These are phyloP conservation scores for Parastagonospora nodorum DNA, from an alignment of 2,329 filamentous ascomycete genomes.

Conservation along the genomic window DNA sequence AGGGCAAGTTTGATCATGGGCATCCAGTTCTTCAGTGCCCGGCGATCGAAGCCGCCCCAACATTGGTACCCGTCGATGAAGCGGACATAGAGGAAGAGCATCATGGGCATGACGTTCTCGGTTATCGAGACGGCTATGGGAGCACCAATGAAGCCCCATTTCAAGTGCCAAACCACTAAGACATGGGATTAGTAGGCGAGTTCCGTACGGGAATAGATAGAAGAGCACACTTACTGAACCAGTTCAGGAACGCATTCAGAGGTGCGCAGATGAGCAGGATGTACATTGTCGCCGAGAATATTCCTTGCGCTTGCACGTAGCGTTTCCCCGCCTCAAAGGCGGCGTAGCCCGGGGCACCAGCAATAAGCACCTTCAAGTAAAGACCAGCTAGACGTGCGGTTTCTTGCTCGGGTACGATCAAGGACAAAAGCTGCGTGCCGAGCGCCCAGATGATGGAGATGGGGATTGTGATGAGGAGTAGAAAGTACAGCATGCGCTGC, in stretches of 20 bases:
- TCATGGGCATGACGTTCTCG: conserved; percentile 72
- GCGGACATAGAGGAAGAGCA: conserved; percentile 75
- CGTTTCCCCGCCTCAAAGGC: conserved; percentile 81
- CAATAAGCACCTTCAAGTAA: conserved; percentile 75
- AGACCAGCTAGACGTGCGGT: conserved; percentile 73
- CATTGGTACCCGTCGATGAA: conserved; percentile 75
- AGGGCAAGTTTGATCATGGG: conserved; percentile 87
- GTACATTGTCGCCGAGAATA: conserved; percentile 84
- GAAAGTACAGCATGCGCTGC: conserved; percentile 80
- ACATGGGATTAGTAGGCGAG: too few species aligned
- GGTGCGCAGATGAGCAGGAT: conserved; percentile 83
- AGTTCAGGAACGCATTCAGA: conserved; percentile 80
- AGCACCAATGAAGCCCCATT: conserved; percentile 71
- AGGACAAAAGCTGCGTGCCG: conserved; percentile 65
- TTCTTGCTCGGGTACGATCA: conserved; percentile 72
- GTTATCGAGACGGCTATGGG: conserved; percentile 78
- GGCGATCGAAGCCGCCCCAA: conserved; percentile 78
- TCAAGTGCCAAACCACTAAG: conserved; percentile 66
- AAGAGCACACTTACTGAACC: conserved; percentile 54
- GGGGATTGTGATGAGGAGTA: conserved; percentile 73
- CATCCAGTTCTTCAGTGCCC: conserved; percentile 74
- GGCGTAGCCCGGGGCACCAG: conserved; percentile 76
- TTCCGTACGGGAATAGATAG: too few species aligned
- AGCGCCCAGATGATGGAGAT: conserved; percentile 74
- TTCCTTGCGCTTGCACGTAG: conserved; percentile 83